A percentile compares a stretch with the other conserved stretches of the same genome.
phyloP scores from a whole-genome alignment of 257 asterid genomes.

The Capsicum baccatum region DNA sequence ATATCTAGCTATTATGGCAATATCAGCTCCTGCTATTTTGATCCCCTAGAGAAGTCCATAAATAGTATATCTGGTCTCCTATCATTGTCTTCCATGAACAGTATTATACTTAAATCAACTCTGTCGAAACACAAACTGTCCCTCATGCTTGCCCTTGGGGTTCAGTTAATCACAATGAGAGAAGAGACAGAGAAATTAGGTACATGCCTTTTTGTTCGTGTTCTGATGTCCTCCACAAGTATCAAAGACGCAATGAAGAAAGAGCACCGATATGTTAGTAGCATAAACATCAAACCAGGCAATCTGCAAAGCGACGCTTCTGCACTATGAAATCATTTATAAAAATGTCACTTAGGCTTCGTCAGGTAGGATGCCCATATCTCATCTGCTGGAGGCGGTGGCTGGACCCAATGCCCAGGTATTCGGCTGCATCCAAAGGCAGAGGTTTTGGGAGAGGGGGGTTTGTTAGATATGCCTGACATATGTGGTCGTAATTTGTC shows the following conservation, averaged over 20 bases:
- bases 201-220: not conserved
- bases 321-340: not conserved
- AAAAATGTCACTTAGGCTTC: slow-evolving; percentile 45
- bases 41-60: not conserved
- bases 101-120: not conserved
- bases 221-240: not conserved
- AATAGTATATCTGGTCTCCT: not conserved
- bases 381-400: slow-evolving; percentile 86
- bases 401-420: slow-evolving; percentile 94
- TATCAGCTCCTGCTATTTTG: slow-evolving; percentile 22
- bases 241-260: not conserved
- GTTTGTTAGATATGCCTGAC: not conserved
- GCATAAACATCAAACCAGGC: slow-evolving; percentile 2
- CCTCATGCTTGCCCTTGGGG: slow-evolving; percentile 1
- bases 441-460: slow-evolving; percentile 5
- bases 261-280: not conserved
- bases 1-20: not conserved
- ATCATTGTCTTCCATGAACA: not conserved
- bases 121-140: not conserved
- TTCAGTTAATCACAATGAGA: not conserved
- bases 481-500: not conserved
- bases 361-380: slow-evolving; percentile 90
- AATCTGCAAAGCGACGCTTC: not conserved
- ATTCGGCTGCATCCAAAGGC: slow-evolving; percentile 64
- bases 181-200: not conserved